phyloP scores from a whole-genome alignment of 257 asterid genomes.

The Primulina huaijiensis region DNA sequence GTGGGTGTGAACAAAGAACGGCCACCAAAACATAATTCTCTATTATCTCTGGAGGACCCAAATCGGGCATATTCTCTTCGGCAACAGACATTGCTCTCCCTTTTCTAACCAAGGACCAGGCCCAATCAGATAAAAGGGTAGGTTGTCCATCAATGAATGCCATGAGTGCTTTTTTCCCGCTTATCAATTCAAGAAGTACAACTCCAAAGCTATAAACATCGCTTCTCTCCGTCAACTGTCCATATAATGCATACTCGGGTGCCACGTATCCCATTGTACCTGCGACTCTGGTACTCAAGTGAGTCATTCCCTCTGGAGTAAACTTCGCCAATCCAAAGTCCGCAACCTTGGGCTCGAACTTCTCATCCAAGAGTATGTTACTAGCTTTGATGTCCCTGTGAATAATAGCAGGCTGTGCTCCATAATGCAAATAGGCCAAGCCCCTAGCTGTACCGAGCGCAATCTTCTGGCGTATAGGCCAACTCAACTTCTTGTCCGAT shows the following conservation, averaged over 20 bases:
- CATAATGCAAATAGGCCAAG: constrained; percentile 75
- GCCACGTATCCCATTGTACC: constrained; percentile 98
- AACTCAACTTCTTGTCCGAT: constrained; percentile 46
- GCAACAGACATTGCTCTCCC: constrained; percentile 62
- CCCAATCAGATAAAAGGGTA: constrained; percentile 76
- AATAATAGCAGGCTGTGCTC: constrained; percentile 68
- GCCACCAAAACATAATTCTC: constrained; percentile 84
- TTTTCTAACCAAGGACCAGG: constrained; percentile 73
- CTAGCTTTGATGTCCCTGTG: constrained; percentile 87
- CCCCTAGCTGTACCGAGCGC: constrained; percentile 88
- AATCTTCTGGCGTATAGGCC: constrained; percentile 73
- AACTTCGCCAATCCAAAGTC: constrained; percentile 94
- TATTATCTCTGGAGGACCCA: constrained; percentile 56
- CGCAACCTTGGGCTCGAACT: constrained; percentile 74
- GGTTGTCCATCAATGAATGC: constrained; percentile 59
- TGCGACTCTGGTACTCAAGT: constrained; percentile 86
- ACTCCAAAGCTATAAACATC: constrained; percentile 93
- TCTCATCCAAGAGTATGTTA: constrained; percentile 78
- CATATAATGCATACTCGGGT: constrained; percentile 85
- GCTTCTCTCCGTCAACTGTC: constrained; percentile 78
- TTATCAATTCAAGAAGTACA: constrained; percentile 77
- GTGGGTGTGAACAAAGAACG: constrained; percentile 87
- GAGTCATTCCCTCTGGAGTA: constrained; percentile 76
- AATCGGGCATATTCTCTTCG: constrained; percentile 56
- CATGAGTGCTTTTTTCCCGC: constrained; percentile 76